These are phyloP conservation scores for Albugo laibachii DNA, from an alignment of 352 stramenopile genomes.

Conservation along the genomic window DNA sequence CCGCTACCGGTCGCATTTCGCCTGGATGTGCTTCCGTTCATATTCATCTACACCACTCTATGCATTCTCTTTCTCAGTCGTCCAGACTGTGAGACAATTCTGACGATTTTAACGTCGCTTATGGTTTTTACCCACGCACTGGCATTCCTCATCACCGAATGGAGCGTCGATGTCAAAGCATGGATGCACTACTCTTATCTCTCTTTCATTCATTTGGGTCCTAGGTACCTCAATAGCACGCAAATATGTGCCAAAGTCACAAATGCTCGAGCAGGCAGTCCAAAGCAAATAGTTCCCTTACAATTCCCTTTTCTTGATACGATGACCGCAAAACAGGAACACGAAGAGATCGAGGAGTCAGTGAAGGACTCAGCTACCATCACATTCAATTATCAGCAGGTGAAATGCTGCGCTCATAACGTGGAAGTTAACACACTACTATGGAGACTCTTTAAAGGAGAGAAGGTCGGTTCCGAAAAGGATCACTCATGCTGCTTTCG, in stretches of 20 bases:
- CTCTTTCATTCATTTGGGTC: not conserved
- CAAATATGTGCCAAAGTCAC: too few relatives aligned
- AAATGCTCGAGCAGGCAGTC: too few relatives aligned
- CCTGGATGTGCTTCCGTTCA: conserved; percentile 28
- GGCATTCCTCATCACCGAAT: conserved; percentile 27
- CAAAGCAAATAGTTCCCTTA: too few relatives aligned
- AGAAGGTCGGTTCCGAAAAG: too few relatives aligned
- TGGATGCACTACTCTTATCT: conserved; percentile 16
- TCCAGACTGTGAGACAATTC: not conserved
- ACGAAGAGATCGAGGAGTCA: too few relatives aligned
- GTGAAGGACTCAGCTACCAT: too few relatives aligned
- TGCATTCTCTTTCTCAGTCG: conserved; percentile 12
- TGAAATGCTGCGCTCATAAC: conserved; percentile 48
- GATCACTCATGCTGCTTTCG: conserved; percentile 10
- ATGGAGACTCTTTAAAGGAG: too few relatives aligned
- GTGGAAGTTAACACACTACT: conserved; percentile 11
- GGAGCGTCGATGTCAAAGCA: conserved; percentile 19
- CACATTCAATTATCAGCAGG: conserved; percentile 54
- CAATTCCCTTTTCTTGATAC: too few relatives aligned
- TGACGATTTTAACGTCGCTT: conserved; percentile 1
- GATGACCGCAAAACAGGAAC: too few relatives aligned
- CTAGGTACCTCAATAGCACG: too few relatives aligned
- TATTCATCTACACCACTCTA: conserved; percentile 16
- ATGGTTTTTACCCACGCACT: conserved; percentile 28
- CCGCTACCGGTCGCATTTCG: conserved; percentile 31